These are phyloP conservation scores for Sporothrix inflata DNA, from an alignment of 2,329 filamentous ascomycete species.

Conservation along the genomic window DNA sequence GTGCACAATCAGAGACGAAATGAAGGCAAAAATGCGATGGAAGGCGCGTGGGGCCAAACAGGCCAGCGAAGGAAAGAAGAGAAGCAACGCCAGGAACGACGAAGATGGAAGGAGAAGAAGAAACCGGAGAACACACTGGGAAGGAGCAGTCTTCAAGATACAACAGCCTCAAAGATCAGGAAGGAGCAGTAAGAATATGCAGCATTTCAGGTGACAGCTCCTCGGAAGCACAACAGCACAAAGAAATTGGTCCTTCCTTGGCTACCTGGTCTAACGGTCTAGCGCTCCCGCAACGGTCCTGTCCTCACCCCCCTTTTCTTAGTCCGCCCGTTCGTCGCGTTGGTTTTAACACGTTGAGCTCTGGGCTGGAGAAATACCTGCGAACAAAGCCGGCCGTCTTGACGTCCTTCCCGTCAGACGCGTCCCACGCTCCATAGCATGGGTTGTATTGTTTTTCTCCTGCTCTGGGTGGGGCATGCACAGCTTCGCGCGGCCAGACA, in stretches of 20 bases:
- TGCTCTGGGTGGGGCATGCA: neutral
- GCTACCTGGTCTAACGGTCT: neutral
- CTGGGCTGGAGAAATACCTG: neutral
- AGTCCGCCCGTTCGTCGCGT: slow-evolving; percentile 1
- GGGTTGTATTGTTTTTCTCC: slow-evolving; percentile 8
- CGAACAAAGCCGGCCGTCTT: neutral
- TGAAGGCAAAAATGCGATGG: slow-evolving; percentile 17
- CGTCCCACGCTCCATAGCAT: slow-evolving; percentile 5
- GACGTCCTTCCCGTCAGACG: slow-evolving; percentile 13
- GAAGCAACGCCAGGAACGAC: slow-evolving; percentile 15
- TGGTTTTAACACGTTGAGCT: neutral
- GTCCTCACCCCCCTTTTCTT: slow-evolving; percentile 11
- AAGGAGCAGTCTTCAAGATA: neutral
- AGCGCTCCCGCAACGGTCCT: slow-evolving; percentile 25
- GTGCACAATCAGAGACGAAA: slow-evolving; percentile 22
- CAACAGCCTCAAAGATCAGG: neutral
- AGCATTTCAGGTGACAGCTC: neutral
- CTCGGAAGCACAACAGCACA: neutral
- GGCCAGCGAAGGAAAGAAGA: neutral
- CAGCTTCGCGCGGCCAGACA: neutral
- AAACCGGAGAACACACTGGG: neutral
- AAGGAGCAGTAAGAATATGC: neutral
- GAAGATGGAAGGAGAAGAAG: neutral
- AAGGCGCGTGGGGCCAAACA: slow-evolving; percentile 1
- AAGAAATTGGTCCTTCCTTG: neutral